Conservation (phyloP, 495 filamentous ascomycete genomes). For the Penicillium simplicissimum region DNA sequence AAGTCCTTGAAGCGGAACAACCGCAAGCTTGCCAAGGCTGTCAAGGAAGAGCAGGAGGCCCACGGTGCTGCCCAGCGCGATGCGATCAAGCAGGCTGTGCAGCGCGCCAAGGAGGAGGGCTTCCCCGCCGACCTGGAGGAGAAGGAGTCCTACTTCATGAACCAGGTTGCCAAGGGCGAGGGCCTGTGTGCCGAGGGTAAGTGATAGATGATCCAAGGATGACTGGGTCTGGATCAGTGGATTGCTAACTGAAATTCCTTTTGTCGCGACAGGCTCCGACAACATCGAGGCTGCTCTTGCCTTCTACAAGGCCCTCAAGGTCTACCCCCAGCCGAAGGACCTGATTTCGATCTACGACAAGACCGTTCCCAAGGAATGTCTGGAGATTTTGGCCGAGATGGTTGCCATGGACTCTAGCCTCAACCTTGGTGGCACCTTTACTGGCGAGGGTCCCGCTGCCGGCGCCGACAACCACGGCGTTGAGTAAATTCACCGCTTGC, state of each 20-base stretch:
- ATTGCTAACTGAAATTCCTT: background rate
- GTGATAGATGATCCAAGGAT: slow-evolving; percentile 12
- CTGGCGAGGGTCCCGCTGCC: slow-evolving; percentile 36
- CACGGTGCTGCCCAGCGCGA: slow-evolving; percentile 68
- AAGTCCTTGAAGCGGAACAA: slow-evolving; percentile 81
- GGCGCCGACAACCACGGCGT: slow-evolving; percentile 42
- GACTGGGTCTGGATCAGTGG: background rate
- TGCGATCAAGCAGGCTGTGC: slow-evolving; percentile 67
- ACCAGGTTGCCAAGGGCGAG: slow-evolving; percentile 87
- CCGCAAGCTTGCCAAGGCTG: slow-evolving; percentile 68
- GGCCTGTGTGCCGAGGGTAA: slow-evolving; percentile 68
- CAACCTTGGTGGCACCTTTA: slow-evolving; percentile 55
- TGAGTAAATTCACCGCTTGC: slow-evolving; percentile 29
- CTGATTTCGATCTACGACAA: slow-evolving; percentile 97
- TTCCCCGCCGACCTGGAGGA: slow-evolving; percentile 90
- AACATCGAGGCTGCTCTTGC: slow-evolving; percentile 83
- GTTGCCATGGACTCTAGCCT: slow-evolving; percentile 83
- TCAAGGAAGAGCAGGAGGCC: slow-evolving; percentile 75
- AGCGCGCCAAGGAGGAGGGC: slow-evolving; percentile 80
- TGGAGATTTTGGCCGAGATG: slow-evolving; percentile 97
- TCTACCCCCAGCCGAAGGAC: slow-evolving; percentile 91
- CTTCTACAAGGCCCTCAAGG: slow-evolving; percentile 98
- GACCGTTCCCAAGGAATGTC: slow-evolving; percentile 91
- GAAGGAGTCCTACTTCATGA: slow-evolving; percentile 92
- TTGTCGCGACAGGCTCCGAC: slow-evolving; percentile 56